Conservation (phyloP, 345 rosid genomes). For the Moricandia arvensis region DNA sequence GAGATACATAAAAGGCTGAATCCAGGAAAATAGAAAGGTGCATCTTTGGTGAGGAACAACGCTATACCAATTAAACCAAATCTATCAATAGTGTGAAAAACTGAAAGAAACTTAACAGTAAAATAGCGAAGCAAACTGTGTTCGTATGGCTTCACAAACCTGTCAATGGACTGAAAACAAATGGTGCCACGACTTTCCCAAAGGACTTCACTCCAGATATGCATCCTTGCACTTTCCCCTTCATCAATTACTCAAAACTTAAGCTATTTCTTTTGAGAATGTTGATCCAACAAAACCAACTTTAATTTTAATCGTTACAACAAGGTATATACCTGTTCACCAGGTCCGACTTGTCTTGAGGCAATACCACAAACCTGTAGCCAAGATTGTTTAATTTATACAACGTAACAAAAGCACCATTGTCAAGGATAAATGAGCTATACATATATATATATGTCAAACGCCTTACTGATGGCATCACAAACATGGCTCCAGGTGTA, state of each 20-base stretch:
- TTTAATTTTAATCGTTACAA: neutral
- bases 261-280: neutral
- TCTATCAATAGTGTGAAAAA: neutral
- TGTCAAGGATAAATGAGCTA: too few relatives aligned
- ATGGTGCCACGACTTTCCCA: too few relatives aligned
- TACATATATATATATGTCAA: too few relatives aligned
- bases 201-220: too few relatives aligned
- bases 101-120: neutral
- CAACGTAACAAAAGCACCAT: neutral
- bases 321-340: too few relatives aligned
- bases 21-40: slow-evolving; percentile 87
- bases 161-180: too few relatives aligned
- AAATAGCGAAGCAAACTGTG: neutral
- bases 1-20: slow-evolving; percentile 73
- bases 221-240: too few relatives aligned
- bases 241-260: slow-evolving; percentile 17
- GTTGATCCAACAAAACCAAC: neutral
- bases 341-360: slow-evolving; percentile 82
- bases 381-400: neutral
- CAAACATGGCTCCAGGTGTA: slow-evolving; percentile 39
- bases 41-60: slow-evolving; percentile 64
- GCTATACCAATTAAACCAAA: slow-evolving; percentile 44
- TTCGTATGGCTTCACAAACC: too few relatives aligned
- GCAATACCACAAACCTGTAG: slow-evolving; percentile 55
- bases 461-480: slow-evolving; percentile 64